Conservation (phyloP, 2,329 filamentous ascomycete genomes). For the Thelonectria blattea region DNA sequence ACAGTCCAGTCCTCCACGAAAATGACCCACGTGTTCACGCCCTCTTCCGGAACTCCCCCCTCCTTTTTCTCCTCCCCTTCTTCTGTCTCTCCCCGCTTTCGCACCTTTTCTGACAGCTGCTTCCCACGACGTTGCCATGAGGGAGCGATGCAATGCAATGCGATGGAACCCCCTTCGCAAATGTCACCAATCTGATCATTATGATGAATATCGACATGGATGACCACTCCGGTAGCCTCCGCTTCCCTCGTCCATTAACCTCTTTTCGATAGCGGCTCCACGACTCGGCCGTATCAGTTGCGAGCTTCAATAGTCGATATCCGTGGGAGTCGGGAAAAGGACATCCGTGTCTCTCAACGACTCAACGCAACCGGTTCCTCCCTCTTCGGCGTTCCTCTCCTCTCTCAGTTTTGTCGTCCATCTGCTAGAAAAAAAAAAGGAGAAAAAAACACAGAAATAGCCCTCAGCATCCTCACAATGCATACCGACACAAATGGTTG, state of each 20-base stretch:
- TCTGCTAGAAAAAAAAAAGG: no score
- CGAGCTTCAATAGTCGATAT: background rate
- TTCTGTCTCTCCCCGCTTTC: conserved; percentile 1
- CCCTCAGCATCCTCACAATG: no score
- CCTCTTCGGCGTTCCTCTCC: background rate
- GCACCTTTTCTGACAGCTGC: conserved; percentile 1
- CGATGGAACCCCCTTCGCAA: conserved; percentile 5
- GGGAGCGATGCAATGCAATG: background rate
- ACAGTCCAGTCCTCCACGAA: no score
- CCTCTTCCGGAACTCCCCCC: background rate
- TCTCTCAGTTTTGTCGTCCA: background rate
- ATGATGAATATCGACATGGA: background rate
- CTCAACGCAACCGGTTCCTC: background rate
- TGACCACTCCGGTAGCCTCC: background rate
- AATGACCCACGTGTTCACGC: conserved; percentile 22
- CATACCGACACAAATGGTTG: no score
- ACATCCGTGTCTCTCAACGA: background rate
- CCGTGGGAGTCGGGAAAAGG: no score
- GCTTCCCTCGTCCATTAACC: background rate
- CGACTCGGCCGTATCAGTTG: background rate
- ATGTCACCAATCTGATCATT: background rate
- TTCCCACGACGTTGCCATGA: background rate
- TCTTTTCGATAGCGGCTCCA: background rate
- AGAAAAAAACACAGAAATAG: no score
- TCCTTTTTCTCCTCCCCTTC: background rate